Percentiles rank a stretch among this genome's conserved stretches.
These are phyloP conservation scores for Sodiomyces alkalinus DNA, from an alignment of 2,329 filamentous ascomycete species.

Conservation along the genomic window DNA sequence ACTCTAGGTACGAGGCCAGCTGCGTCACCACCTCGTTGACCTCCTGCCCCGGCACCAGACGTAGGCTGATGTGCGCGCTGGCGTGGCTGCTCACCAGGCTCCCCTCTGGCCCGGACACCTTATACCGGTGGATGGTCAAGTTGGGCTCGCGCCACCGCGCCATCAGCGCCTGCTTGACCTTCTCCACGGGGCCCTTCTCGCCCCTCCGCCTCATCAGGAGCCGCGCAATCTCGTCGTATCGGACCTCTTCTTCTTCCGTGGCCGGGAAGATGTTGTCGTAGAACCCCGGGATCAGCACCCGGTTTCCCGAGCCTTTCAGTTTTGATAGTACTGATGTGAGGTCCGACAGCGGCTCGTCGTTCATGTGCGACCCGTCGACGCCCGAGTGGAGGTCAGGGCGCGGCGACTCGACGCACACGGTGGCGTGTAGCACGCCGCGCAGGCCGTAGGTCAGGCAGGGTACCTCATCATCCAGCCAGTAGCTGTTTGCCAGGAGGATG, in stretches of 20 bases:
- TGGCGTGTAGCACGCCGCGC: slow-evolving; percentile 85
- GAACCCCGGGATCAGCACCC: slow-evolving; percentile 74
- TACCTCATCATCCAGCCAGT: slow-evolving; percentile 94
- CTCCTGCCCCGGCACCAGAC: slow-evolving; percentile 86
- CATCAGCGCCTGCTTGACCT: slow-evolving; percentile 76
- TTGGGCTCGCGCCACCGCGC: slow-evolving; percentile 92
- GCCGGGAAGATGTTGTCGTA: slow-evolving; percentile 72
- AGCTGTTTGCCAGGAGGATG: slow-evolving; percentile 91
- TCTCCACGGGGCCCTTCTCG: slow-evolving; percentile 39
- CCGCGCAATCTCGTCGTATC: slow-evolving; percentile 72
- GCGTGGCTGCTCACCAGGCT: slow-evolving; percentile 85
- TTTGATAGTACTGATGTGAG: slow-evolving; percentile 70
- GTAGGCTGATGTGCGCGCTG: slow-evolving; percentile 75
- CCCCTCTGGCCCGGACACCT: slow-evolving; percentile 81
- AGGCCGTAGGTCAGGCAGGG: slow-evolving; percentile 92
- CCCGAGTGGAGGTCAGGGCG: slow-evolving; percentile 87
- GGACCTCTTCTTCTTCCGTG: slow-evolving; percentile 57
- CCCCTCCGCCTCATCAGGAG: slow-evolving; percentile 62
- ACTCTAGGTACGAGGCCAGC: slow-evolving; percentile 51
- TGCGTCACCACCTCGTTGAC: slow-evolving; percentile 58
- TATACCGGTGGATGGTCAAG: slow-evolving; percentile 83
- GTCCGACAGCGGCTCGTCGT: slow-evolving; percentile 86
- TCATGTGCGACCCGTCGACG: slow-evolving; percentile 83
- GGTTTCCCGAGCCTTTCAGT: slow-evolving; percentile 67
- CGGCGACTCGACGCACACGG: slow-evolving; percentile 71